Evolutionary conservation across 768 basidiomycete species (phyloP).

Genomic region (Psilocybe subaeruginosa): DNA sequence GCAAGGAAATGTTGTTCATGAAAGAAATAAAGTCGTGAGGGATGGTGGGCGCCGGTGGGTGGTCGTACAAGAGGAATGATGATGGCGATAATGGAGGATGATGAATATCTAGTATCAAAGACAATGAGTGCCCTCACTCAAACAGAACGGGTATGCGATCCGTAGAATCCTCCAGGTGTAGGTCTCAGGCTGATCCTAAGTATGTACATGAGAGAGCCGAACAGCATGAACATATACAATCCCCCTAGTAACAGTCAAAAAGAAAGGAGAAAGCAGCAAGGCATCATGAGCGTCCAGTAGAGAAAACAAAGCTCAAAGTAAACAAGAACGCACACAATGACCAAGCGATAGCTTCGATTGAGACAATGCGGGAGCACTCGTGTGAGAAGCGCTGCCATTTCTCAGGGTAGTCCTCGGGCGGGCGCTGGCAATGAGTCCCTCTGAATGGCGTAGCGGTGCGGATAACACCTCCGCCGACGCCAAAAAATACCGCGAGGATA

Average conservation of each 20-base stretch:
- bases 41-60: no score
- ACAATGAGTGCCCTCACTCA: neutral
- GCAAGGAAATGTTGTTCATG: no score
- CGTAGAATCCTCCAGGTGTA: slow-evolving; percentile 29
- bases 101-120: no score
- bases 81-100: no score
- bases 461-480: slow-evolving; percentile 34
- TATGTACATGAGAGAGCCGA: slow-evolving; percentile 32
- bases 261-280: no score
- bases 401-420: slow-evolving; percentile 20
- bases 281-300: neutral
- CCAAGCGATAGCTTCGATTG: slow-evolving; percentile 34
- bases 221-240: slow-evolving; percentile 27
- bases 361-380: slow-evolving; percentile 28
- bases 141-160: slow-evolving; percentile 12
- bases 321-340: slow-evolving; percentile 27
- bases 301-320: neutral
- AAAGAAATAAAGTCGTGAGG: no score
- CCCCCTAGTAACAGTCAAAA: slow-evolving; percentile 20
- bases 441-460: slow-evolving; percentile 28
- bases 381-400: slow-evolving; percentile 28
- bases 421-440: slow-evolving; percentile 24
- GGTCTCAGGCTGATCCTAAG: slow-evolving; percentile 24
- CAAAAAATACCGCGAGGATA: slow-evolving; percentile 34
- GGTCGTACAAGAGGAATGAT: no score